Percentiles rank a stretch among this genome's conserved stretches.
phyloP scores from a whole-genome alignment of 2,329 filamentous ascomycete genomes.

The Diaporthe vexans region DNA sequence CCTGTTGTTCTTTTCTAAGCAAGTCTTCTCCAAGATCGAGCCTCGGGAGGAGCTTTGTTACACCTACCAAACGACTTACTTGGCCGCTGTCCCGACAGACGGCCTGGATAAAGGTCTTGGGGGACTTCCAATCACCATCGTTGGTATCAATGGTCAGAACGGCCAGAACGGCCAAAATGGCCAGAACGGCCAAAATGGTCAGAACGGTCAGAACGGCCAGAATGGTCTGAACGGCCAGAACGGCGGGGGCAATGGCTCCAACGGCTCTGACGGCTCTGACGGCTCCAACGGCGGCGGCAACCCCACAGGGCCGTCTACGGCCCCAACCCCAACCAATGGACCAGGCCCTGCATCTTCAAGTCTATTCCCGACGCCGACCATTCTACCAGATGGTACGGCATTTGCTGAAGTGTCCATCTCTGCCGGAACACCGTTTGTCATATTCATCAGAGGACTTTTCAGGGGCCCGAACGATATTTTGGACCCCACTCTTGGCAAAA shows the following conservation, averaged over 20 bases:
- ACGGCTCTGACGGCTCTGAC: background rate
- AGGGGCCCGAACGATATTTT: background rate
- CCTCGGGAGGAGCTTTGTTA: background rate
- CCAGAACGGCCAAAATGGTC: background rate
- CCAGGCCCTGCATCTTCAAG: background rate
- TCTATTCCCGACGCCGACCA: background rate
- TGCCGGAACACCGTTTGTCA: background rate
- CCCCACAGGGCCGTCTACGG: background rate
- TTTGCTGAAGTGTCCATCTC: background rate
- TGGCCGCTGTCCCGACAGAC: background rate
- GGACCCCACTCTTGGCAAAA: background rate
- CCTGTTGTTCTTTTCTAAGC: background rate
- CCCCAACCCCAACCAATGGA: background rate
- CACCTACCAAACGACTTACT: background rate
- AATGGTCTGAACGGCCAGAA: background rate
- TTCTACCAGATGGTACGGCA: background rate
- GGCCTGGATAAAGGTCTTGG: background rate
- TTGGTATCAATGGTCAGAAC: background rate
- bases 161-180: background rate
- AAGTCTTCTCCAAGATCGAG: background rate
- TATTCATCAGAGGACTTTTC: background rate
- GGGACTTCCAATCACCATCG: background rate
- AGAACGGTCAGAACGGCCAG: background rate
- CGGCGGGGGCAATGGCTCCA: background rate
- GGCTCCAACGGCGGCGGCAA: too few relatives aligned